phyloP scores from a whole-genome alignment of 345 rosid species.

The Hypericum perforatum region DNA sequence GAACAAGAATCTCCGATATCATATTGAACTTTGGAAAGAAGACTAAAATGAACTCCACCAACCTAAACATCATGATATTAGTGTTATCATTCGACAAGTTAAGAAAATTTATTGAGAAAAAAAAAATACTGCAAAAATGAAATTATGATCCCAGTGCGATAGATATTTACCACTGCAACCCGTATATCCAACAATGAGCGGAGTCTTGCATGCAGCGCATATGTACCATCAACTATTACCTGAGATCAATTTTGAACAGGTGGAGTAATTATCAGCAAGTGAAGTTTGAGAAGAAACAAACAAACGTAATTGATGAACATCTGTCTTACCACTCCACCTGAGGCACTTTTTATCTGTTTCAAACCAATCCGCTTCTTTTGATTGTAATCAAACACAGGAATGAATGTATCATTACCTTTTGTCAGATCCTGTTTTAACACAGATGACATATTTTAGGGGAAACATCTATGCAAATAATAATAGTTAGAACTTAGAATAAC shows the following conservation, averaged over 20 bases:
- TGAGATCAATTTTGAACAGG: conserved; percentile 15
- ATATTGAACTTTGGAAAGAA: conserved; percentile 90
- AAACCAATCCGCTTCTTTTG: conserved; percentile 56
- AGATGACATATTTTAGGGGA: conserved; percentile 3
- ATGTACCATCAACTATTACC: conserved; percentile 98
- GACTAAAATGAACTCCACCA: conserved; percentile 99
- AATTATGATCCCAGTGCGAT: conserved; percentile 2
- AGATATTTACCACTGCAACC: conserved; percentile 80
- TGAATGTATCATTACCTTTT: conserved; percentile 55
- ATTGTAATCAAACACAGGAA: conserved; percentile 87
- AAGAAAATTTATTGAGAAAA: conserved; percentile 8
- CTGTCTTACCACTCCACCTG: conserved; percentile 69
- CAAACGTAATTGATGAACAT: no score
- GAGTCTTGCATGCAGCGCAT: conserved; percentile 84
- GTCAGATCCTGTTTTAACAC: conserved; percentile 58
- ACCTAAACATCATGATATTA: conserved; percentile 41
- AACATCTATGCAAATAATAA: no score
- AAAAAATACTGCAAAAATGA: background rate
- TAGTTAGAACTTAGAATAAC: no score
- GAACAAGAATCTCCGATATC: conserved; percentile 98
- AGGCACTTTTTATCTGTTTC: conserved; percentile 45
- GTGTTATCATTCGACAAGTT: conserved; percentile 1
- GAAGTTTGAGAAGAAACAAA: no score
- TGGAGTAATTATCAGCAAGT: no score
- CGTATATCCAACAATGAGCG: conserved; percentile 97